A percentile compares a stretch with the other conserved stretches of the same genome.
phyloP scores from a whole-genome alignment of 352 stramenopile genomes.

The Sclerospora graminicola region DNA sequence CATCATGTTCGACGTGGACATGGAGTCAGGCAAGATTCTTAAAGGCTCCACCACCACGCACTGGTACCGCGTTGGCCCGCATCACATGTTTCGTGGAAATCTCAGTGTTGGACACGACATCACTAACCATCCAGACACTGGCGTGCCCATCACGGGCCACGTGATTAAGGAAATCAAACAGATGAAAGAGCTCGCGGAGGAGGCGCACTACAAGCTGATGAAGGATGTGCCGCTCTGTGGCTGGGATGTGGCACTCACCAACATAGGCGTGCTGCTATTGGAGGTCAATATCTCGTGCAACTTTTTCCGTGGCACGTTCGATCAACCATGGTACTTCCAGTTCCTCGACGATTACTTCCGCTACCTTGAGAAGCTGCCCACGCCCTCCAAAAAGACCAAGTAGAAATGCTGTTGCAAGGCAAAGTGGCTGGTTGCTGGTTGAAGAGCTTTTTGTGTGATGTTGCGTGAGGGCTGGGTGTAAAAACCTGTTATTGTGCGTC shows the following conservation, averaged over 20 bases:
- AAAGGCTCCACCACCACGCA: conserved; percentile 95
- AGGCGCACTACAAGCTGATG: conserved; percentile 87
- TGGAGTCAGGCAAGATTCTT: conserved; percentile 87
- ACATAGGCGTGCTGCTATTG: conserved; percentile 79
- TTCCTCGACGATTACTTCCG: conserved; percentile 83
- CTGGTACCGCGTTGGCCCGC: conserved; percentile 89
- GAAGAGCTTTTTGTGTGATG: too few species aligned
- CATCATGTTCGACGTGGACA: conserved; percentile 97
- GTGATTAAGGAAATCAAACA: conserved; percentile 84
- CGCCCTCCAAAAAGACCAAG: conserved; percentile 32
- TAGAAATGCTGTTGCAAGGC: conserved; percentile 7
- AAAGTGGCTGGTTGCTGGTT: not conserved
- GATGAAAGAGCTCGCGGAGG: conserved; percentile 71
- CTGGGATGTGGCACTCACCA: conserved; percentile 90
- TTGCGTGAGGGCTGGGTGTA: too few species aligned
- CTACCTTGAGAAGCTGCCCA: conserved; percentile 55
- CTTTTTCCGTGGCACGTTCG: conserved; percentile 89
- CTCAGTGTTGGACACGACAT: conserved; percentile 83
- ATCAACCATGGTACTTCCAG: conserved; percentile 81
- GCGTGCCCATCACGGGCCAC: conserved; percentile 78
- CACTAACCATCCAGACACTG: conserved; percentile 84
- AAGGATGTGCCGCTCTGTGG: conserved; percentile 88
- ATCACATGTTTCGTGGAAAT: conserved; percentile 59
- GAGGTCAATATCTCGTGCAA: conserved; percentile 93
- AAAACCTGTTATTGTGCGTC: too few species aligned